These are phyloP conservation scores for Termitomyces sp. DNA, from an alignment of 768 basidiomycete genomes.

Conservation along the genomic window DNA sequence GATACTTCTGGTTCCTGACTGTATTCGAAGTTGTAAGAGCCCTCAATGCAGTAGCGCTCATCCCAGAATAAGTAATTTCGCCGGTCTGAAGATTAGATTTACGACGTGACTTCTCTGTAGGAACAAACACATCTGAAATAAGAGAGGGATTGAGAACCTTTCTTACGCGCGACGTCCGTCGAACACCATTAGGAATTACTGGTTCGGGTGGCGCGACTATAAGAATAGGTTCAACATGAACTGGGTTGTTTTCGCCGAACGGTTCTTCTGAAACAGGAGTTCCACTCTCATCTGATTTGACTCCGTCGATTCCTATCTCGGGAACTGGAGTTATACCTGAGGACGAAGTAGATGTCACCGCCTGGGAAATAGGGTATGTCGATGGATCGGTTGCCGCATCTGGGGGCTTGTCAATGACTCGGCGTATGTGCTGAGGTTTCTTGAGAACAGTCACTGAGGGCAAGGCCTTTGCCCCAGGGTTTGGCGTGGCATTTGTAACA, in stretches of 20 bases:
- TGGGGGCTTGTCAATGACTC: conserved; percentile 13
- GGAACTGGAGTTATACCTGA: background rate
- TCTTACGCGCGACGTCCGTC: conserved; percentile 49
- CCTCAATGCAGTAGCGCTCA: conserved; percentile 65
- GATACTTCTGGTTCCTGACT: conserved; percentile 60
- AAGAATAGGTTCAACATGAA: background rate
- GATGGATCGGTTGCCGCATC: background rate
- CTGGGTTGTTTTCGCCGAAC: background rate
- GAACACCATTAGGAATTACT: conserved; percentile 14
- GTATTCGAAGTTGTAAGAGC: conserved; percentile 72
- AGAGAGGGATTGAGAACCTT: conserved; percentile 30
- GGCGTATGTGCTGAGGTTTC: conserved; percentile 13
- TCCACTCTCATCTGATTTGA: background rate
- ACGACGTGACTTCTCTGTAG: conserved; percentile 33
- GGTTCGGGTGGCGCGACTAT: conserved; percentile 1
- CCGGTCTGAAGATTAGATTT: conserved; percentile 27
- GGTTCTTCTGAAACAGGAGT: background rate
- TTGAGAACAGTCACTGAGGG: conserved; percentile 1
- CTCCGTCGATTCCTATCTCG: background rate
- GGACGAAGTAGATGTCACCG: background rate
- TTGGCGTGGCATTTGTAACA: background rate
- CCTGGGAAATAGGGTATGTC: background rate
- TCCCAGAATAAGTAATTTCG: conserved; percentile 49
- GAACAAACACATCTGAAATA: conserved; percentile 24
- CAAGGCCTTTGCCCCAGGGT: background rate